Evolutionary conservation across 108 stramenopile genomes (phyloP).

Genomic region (Pseudonitzschia multiseries): DNA sequence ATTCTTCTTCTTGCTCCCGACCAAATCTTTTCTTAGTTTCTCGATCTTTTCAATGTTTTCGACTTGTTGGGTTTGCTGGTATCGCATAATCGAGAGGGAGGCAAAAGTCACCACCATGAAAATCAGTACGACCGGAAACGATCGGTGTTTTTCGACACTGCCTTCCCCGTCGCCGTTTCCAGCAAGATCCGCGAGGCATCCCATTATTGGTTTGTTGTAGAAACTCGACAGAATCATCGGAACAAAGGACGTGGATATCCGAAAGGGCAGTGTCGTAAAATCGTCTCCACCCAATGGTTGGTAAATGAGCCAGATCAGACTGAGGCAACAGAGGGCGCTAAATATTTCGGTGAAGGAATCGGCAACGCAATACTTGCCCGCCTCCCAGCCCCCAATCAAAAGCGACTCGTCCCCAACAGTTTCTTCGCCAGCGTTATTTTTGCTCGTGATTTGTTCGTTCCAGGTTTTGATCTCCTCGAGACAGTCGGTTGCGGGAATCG

Average conservation of each 20-base stretch:
- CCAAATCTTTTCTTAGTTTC: conserved; percentile 31
- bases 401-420: not conserved
- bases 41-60: conserved; percentile 23
- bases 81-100: conserved; percentile 56
- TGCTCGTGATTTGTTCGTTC: conserved; percentile 21
- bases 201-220: not conserved
- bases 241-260: conserved; percentile 7
- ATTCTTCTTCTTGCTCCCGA: conserved; percentile 17
- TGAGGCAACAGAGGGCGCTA: conserved; percentile 19
- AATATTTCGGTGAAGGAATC: conserved; percentile 22
- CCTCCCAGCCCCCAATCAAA: conserved; percentile 13
- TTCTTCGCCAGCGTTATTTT: not conserved
- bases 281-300: conserved; percentile 1
- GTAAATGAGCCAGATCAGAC: conserved; percentile 13
- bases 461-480: conserved; percentile 50
- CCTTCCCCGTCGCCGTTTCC: not conserved
- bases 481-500: conserved; percentile 44
- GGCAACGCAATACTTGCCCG: not conserved
- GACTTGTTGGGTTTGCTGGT: conserved; percentile 24
- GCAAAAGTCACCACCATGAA: conserved; percentile 56
- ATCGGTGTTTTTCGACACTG: not conserved
- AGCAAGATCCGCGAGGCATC: not conserved
- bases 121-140: conserved; percentile 62
- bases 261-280: conserved; percentile 28
- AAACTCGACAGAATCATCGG: conserved; percentile 27